Percentiles rank a stretch among this genome's conserved stretches.
phyloP scores from a whole-genome alignment of 345 rosid genomes.

The Litchi chinensis region DNA sequence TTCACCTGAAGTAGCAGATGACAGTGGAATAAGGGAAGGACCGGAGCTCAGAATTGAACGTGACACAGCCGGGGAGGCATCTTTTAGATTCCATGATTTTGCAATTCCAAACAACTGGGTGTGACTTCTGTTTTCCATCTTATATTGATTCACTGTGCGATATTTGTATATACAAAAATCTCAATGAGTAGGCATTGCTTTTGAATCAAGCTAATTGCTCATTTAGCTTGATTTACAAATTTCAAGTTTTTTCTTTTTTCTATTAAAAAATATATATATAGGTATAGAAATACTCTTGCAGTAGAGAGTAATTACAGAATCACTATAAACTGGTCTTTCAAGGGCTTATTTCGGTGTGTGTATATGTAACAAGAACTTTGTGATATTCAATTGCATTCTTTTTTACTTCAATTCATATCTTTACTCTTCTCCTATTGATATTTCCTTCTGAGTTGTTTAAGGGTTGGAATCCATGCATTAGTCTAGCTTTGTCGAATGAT shows the following conservation, averaged over 20 bases:
- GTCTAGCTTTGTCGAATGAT: too few relatives aligned
- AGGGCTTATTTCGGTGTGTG: not conserved
- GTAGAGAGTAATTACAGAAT: conserved; percentile 12
- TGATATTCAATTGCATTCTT: not conserved
- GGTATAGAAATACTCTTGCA: not conserved
- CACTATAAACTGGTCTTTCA: not conserved
- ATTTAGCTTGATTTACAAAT: not conserved
- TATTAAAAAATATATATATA: not conserved
- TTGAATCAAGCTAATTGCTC: not conserved
- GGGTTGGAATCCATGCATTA: not conserved
- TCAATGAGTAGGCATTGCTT: conserved; percentile 1
- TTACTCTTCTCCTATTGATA: not conserved
- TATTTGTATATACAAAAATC: conserved; percentile 8
- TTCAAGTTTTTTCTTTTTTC: not conserved
- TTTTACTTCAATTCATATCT: not conserved
- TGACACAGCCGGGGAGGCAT: conserved; percentile 72
- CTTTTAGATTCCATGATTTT: conserved; percentile 85
- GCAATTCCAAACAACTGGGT: conserved; percentile 67
- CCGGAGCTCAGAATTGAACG: conserved; percentile 43
- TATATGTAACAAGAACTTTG: not conserved
- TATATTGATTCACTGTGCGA: not conserved
- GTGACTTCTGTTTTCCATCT: conserved; percentile 18
- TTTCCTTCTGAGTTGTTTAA: not conserved
- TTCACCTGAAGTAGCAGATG: conserved; percentile 32
- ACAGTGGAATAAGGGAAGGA: conserved; percentile 25